Base-by-base conservation (phyloP, 2,329 filamentous ascomycete species). In the Pseudogymnoascus sp. region DNA sequence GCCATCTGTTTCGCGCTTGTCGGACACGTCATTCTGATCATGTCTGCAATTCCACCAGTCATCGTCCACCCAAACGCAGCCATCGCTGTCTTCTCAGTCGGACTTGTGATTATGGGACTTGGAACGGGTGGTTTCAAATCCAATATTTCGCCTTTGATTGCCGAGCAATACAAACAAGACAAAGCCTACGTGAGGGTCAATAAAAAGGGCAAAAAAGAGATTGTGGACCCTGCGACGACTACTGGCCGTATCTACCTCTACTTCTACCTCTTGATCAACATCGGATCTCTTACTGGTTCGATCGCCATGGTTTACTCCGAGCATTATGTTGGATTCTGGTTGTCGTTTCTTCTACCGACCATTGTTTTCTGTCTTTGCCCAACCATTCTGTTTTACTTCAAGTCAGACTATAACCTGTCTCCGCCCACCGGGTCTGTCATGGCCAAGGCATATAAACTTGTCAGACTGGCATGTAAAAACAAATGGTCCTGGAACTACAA, bases 291-390 rank as follows among this genome's bases (percentile, higher is more conserved):
- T 8, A 67, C 77, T 48, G 82, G 79, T 45, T 83, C 85, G 71
- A 78, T 87, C 61, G 76, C 75, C 67, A 90, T 86, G 82, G 84
- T 84, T 33, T 91, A 88, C 67, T 82, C 86, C 1, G 88, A 90
- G 72, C 86, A 87, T 69, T 89, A 88, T 63, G 79, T 89, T 55
- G 87, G 87, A 6, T 90, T 89, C 76, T 91, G 85, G 84, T 78
- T 88, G 21, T 79, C 86, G 0, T 91, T 78, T 74, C 72, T 86
- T 37, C 77, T 90, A 9, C 86, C 86, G 8, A 89, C 86, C 0
- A 71, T 77, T 60, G 73, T 89, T 68, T 88, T 88, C 75, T 76
- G 82, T 38, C 59, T 80, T 56, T 83, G 82, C 60, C 86, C 86
- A 1, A 37, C 82, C 0, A 80, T 89, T 2, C 76, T 90, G 57